Percentiles rank a stretch among this genome's conserved stretches.
Evolutionary conservation across 2,329 filamentous ascomycete species (phyloP).

Genomic region (Trichophyton rubrum): DNA sequence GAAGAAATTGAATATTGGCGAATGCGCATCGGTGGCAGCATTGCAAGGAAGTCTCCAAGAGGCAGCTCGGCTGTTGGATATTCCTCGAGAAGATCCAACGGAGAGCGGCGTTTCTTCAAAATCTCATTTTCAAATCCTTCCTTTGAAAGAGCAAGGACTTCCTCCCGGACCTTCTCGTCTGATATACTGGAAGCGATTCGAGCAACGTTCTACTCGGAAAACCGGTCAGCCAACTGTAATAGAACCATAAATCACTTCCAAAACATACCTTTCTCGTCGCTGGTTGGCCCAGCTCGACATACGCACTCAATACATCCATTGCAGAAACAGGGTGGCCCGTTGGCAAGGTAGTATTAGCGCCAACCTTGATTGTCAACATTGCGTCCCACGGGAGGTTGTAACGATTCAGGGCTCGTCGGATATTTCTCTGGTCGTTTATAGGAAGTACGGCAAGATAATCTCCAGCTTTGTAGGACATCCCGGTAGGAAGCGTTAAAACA

Average conservation of each 20-base stretch:
- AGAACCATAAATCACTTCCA: neutral
- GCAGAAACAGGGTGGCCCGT: neutral
- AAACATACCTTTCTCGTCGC: neutral
- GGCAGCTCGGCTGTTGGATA: neutral
- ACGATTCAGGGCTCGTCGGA: neutral
- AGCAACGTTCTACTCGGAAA: neutral
- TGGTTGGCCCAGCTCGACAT: conserved; percentile 1
- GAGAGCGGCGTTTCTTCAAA: neutral
- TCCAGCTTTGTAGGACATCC: neutral
- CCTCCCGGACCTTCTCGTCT: neutral
- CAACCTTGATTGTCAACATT: neutral
- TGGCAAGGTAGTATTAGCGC: neutral
- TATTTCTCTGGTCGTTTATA: neutral
- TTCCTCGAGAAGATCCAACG: neutral
- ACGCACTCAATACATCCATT: conserved; percentile 2
- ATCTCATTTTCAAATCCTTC: neutral
- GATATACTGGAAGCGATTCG: neutral
- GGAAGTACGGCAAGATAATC: conserved; percentile 2
- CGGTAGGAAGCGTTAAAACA: neutral
- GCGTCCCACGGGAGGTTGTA: conserved; percentile 1
- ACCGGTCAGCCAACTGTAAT: neutral
- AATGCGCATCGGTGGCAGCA: conserved; percentile 1
- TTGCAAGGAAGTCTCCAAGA: neutral
- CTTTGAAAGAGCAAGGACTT: neutral
- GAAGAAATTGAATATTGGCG: conserved; percentile 1